Percentiles rank a stretch among this genome's conserved stretches.
These are phyloP conservation scores for Oryza longistaminata DNA, from an alignment of 176 grass and related monocot species.

Conservation along the genomic window DNA sequence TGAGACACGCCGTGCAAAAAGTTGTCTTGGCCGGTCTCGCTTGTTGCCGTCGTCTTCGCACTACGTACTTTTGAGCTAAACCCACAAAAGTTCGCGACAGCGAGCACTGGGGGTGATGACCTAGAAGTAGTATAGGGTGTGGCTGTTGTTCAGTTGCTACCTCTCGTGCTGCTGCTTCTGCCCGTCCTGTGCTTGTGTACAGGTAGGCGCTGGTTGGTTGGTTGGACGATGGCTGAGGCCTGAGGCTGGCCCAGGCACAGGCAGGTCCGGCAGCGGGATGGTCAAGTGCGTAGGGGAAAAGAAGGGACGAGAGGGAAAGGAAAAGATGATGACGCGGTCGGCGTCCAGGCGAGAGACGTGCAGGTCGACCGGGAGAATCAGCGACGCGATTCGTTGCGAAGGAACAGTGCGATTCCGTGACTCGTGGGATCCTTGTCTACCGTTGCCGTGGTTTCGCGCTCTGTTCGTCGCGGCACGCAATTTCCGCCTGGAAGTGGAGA, in stretches of 20 bases:
- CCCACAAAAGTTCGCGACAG: not conserved
- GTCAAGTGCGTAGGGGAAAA: not conserved
- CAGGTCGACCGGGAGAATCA: not conserved
- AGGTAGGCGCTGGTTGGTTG: not conserved
- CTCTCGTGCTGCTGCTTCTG: not conserved
- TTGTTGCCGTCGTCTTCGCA: not conserved
- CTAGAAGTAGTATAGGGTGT: not conserved
- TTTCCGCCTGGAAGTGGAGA: not conserved
- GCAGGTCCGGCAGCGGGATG: not conserved
- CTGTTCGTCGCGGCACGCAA: not conserved
- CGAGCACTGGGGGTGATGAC: not conserved
- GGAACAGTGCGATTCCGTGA: not conserved
- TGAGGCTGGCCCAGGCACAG: not conserved
- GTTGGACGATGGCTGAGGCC: no score
- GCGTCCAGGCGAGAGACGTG: not conserved
- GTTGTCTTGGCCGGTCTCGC: not conserved
- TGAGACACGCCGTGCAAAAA: slow-evolving; percentile 25
- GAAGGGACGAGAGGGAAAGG: not conserved
- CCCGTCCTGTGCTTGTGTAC: not conserved
- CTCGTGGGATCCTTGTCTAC: not conserved
- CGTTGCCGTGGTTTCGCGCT: not conserved
- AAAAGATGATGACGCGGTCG: not conserved
- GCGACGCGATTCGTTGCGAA: not conserved
- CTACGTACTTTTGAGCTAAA: slow-evolving; percentile 1
- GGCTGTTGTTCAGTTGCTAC: not conserved